Evolutionary conservation across 257 asterid genomes (phyloP).

Genomic region (Ligustrum vulgare): DNA sequence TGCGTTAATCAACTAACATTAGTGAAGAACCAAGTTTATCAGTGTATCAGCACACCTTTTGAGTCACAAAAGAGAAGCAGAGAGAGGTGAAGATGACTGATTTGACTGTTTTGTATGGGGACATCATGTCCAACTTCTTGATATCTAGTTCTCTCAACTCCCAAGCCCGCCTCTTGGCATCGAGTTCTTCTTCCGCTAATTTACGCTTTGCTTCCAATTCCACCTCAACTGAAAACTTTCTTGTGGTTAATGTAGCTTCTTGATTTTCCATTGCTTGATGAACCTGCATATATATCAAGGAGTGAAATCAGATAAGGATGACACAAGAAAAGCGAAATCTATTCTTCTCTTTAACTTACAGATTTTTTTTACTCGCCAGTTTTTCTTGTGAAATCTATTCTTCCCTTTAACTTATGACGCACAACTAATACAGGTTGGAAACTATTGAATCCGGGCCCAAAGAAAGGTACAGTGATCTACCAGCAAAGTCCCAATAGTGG

Average conservation of each 20-base stretch:
- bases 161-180: conserved; percentile 70
- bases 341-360: conserved; percentile 45
- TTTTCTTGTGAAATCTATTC: conserved; percentile 66
- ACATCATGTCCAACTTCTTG: conserved; percentile 44
- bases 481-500: too few species aligned
- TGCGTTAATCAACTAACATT: neutral
- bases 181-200: conserved; percentile 68
- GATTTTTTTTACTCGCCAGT: conserved; percentile 60
- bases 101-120: conserved; percentile 37
- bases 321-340: neutral
- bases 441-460: too few species aligned
- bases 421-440: too few species aligned
- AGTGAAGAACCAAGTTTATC: conserved; percentile 27
- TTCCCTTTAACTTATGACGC: too few species aligned
- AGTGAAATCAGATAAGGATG: conserved; percentile 12
- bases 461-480: too few species aligned
- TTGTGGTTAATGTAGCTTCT: conserved; percentile 54
- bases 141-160: conserved; percentile 88
- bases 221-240: conserved; percentile 63
- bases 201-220: conserved; percentile 62
- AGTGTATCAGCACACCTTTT: conserved; percentile 87
- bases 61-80: conserved; percentile 81
- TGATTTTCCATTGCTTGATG: conserved; percentile 52
- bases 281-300: conserved; percentile 50
- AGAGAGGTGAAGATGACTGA: conserved; percentile 59